These are phyloP conservation scores for Deinandra increscens DNA, from an alignment of 129 eudicot genomes.

Conservation along the genomic window DNA sequence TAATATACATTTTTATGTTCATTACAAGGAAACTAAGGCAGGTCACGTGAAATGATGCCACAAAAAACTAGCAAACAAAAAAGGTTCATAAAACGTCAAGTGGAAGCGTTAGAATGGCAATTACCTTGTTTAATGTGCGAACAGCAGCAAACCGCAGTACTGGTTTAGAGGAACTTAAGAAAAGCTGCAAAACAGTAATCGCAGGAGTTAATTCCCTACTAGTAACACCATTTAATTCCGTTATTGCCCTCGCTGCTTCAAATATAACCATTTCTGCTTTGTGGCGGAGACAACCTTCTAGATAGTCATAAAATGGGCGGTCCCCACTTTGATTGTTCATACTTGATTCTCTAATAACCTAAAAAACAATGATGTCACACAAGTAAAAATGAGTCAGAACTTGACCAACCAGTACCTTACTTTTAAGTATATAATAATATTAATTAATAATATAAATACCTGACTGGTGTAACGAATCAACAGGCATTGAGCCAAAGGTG, in stretches of 20 bases:
- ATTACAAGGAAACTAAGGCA: not conserved
- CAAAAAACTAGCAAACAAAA: conserved; percentile 13
- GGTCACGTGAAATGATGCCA: conserved; percentile 8
- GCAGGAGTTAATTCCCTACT: conserved; percentile 95
- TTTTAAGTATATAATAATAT: not conserved
- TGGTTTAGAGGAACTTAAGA: conserved; percentile 90
- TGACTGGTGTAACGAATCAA: conserved; percentile 88
- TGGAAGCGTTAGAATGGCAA: not conserved
- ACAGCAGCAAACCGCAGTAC: conserved; percentile 97
- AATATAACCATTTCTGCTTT: conserved; percentile 99
- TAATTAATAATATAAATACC: conserved; percentile 33
- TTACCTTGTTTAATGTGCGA: conserved; percentile 93
- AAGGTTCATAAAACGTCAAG: not conserved
- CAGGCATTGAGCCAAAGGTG: conserved; percentile 97
- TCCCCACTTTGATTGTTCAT: conserved; percentile 75
- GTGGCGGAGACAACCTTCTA: conserved; percentile 95
- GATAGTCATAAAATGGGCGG: conserved; percentile 92
- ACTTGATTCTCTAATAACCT: conserved; percentile 91
- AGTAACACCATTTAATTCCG: conserved; percentile 86
- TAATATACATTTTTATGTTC: not conserved
- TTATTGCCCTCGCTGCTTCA: conserved; percentile 94
- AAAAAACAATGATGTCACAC: not conserved
- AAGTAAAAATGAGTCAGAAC: conserved; percentile 4
- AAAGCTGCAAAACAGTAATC: conserved; percentile 90
- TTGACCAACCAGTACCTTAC: conserved; percentile 32